Percentiles rank a stretch among this genome's conserved stretches.
Evolutionary conservation across 2,329 filamentous ascomycete species (phyloP).

Genomic region (Fusarium musae): DNA sequence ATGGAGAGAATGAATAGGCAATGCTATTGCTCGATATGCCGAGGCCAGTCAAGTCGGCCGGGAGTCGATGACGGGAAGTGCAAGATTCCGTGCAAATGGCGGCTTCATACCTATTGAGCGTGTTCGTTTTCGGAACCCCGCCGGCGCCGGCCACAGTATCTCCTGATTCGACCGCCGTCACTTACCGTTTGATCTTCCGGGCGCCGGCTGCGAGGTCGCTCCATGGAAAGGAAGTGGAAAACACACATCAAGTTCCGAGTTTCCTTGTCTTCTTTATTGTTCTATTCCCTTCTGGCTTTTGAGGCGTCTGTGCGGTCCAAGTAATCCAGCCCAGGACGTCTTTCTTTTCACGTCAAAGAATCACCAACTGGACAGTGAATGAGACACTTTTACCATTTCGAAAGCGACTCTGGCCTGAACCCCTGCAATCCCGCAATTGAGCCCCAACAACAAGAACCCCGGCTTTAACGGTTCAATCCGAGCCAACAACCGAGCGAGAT

Average conservation of each 20-base stretch:
- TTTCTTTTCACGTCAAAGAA: not conserved
- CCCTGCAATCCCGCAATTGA: constrained; percentile 15
- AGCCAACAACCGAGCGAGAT: constrained; percentile 14
- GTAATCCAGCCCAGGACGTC: not conserved
- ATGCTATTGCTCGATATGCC: constrained; percentile 24
- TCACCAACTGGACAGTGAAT: not conserved
- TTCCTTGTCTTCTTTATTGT: not conserved
- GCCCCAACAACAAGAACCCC: constrained; percentile 19
- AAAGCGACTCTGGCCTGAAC: not conserved
- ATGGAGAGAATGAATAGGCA: not conserved
- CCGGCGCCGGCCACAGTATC: constrained; percentile 12
- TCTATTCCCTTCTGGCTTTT: not conserved
- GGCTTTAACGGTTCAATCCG: constrained; percentile 4
- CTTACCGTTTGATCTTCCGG: constrained; percentile 14
- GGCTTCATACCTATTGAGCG: constrained; percentile 10
- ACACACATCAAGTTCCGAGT: not conserved
- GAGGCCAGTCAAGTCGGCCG: constrained; percentile 16
- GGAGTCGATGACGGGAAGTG: constrained; percentile 26
- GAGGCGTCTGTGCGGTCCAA: not conserved
- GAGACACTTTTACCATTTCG: not conserved
- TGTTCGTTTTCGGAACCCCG: constrained; percentile 44
- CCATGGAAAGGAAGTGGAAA: not conserved
- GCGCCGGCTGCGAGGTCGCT: not conserved
- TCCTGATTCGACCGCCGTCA: constrained; percentile 30
- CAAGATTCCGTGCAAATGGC: not conserved